These are phyloP conservation scores for Candida krabiensis DNA, from an alignment of 805 yeast species.

Conservation along the genomic window DNA sequence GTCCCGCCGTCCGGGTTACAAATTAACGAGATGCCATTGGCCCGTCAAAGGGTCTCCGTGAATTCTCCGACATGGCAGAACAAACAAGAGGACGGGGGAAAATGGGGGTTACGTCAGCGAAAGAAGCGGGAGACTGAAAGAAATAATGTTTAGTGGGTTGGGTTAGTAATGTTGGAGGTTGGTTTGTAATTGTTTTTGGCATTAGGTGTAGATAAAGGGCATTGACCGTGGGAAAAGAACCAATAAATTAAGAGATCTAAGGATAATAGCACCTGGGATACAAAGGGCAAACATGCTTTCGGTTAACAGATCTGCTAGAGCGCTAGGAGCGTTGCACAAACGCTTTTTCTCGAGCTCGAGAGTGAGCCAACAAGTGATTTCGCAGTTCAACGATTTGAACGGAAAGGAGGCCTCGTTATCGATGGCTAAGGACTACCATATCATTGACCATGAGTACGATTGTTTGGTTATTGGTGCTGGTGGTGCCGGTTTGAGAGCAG, in stretches of 20 bases:
- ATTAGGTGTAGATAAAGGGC: too few relatives aligned
- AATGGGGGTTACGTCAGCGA: not conserved
- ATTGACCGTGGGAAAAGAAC: too few relatives aligned
- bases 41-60: constrained; percentile 11
- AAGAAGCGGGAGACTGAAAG: not conserved
- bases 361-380: constrained; percentile 30
- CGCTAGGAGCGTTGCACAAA: constrained; percentile 16
- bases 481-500: constrained; percentile 98
- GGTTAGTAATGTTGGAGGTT: too few relatives aligned
- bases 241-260: too few relatives aligned
- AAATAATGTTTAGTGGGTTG: not conserved
- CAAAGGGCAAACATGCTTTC: constrained; percentile 22
- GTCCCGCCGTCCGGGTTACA: constrained; percentile 3
- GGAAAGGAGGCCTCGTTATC: constrained; percentile 55
- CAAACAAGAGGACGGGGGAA: constrained; percentile 1
- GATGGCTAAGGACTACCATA: constrained; percentile 74
- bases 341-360: constrained; percentile 33
- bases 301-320: constrained; percentile 23
- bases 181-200: too few relatives aligned
- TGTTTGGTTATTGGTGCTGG: constrained; percentile 99
- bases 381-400: constrained; percentile 40
- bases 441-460: constrained; percentile 97
- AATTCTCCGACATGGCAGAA: constrained; percentile 12
- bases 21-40: constrained; percentile 14
- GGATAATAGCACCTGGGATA: too few relatives aligned